Conservation (phyloP, 305 asterid species). For the Solanum hybrid region DNA sequence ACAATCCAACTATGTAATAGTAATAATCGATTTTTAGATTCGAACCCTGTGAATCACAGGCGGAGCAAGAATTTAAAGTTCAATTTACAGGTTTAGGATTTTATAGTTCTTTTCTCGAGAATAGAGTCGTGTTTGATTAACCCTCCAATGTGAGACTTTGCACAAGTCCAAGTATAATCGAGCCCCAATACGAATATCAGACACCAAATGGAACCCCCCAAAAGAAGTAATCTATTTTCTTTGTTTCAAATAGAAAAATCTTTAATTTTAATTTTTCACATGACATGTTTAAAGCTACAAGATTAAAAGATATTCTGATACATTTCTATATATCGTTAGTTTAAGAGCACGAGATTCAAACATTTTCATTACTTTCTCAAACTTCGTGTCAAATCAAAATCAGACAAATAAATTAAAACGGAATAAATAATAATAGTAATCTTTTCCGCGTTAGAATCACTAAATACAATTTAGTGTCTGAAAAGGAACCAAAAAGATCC, state of each 20-base stretch:
- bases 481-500: not conserved
- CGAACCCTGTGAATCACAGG: rapidly evolving
- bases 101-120: not conserved
- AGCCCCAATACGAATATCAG: not conserved
- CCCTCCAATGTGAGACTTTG: not conserved
- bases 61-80: not conserved
- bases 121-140: not conserved
- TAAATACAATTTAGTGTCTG: not conserved
- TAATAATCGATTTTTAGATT: not conserved
- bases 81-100: not conserved
- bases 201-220: not conserved
- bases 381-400: not conserved
- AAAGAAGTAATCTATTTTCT: no score
- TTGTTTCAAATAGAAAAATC: not conserved
- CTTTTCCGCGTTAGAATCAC: not conserved
- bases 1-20: not conserved
- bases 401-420: not conserved
- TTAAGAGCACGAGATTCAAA: not conserved
- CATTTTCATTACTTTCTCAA: not conserved
- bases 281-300: not conserved
- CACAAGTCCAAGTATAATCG: not conserved
- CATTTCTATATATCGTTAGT: not conserved
- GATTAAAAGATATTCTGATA: not conserved
- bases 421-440: not conserved
- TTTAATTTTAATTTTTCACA: not conserved